These are phyloP conservation scores for Cladosporium cucumerinum DNA, from an alignment of 2,329 filamentous ascomycete genomes.

Conservation along the genomic window DNA sequence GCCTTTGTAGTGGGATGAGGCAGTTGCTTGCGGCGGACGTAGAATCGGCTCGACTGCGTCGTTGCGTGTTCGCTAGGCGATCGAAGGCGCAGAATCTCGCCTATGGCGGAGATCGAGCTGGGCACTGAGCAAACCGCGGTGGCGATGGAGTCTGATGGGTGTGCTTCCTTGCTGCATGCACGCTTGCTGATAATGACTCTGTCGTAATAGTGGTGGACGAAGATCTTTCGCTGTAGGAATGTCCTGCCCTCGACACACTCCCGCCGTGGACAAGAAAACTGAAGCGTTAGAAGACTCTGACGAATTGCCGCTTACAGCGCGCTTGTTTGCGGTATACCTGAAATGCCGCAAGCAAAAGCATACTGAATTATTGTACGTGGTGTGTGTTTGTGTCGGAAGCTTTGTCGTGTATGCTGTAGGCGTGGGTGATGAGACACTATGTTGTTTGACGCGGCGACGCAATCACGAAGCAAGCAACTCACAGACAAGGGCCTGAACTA, in stretches of 20 bases:
- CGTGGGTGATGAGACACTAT: not conserved
- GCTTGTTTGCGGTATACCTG: not conserved
- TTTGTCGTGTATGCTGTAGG: not conserved
- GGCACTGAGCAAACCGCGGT: not conserved
- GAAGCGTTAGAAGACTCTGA: not conserved
- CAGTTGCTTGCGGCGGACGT: not conserved
- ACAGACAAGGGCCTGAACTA: not conserved
- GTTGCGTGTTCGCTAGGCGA: not conserved
- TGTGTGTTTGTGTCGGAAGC: not conserved
- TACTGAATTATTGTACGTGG: not conserved
- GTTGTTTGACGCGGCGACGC: constrained; percentile 7
- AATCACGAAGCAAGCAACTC: constrained; percentile 3
- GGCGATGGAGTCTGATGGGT: not conserved
- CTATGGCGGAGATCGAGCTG: not conserved
- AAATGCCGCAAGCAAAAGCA: not conserved
- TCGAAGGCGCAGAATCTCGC: not conserved
- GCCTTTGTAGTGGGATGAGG: not conserved
- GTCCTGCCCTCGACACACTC: not conserved
- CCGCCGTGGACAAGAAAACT: not conserved
- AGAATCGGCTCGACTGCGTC: not conserved
- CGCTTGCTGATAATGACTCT: not conserved
- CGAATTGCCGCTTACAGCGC: not conserved
- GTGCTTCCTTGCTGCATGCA: not conserved
- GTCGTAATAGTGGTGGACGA: not conserved
- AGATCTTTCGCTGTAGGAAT: not conserved